Percentiles rank a stretch among this genome's conserved stretches.
Conservation (phyloP, 2,329 filamentous ascomycete genomes). For the Talaromyces sp. region DNA sequence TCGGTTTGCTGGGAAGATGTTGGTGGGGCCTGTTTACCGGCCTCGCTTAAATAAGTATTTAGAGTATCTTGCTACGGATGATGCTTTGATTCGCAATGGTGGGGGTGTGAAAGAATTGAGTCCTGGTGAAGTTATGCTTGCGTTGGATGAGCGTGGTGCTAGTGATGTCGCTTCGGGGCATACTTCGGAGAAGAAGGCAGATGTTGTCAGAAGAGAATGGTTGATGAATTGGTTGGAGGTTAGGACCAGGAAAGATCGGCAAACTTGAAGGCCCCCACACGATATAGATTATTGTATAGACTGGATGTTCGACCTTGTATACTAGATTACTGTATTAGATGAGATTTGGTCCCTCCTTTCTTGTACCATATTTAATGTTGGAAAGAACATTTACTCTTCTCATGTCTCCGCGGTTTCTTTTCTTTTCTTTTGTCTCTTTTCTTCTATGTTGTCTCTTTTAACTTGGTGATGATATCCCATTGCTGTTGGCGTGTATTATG, state of each 20-base stretch:
- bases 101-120: constrained; percentile 65
- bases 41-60: constrained; percentile 58
- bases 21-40: constrained; percentile 51
- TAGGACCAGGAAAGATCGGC: neutral
- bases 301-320: neutral
- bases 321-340: neutral
- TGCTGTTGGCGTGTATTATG: no score
- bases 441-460: no score
- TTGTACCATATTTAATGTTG: neutral
- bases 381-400: neutral
- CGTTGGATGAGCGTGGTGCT: constrained; percentile 69
- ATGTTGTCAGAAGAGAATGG: constrained; percentile 39
- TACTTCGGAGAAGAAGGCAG: constrained; percentile 25
- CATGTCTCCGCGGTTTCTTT: no score
- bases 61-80: constrained; percentile 70
- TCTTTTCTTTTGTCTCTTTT: no score
- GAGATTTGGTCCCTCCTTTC: neutral
- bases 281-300: neutral
- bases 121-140: constrained; percentile 67
- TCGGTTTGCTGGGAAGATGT: constrained; percentile 42
- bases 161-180: constrained; percentile 31
- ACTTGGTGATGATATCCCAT: no score
- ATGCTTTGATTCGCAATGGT: constrained; percentile 65
- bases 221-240: constrained; percentile 38
- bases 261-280: no score